Conservation (phyloP, 176 grass and related monocot species). For the Stipa capillata region DNA sequence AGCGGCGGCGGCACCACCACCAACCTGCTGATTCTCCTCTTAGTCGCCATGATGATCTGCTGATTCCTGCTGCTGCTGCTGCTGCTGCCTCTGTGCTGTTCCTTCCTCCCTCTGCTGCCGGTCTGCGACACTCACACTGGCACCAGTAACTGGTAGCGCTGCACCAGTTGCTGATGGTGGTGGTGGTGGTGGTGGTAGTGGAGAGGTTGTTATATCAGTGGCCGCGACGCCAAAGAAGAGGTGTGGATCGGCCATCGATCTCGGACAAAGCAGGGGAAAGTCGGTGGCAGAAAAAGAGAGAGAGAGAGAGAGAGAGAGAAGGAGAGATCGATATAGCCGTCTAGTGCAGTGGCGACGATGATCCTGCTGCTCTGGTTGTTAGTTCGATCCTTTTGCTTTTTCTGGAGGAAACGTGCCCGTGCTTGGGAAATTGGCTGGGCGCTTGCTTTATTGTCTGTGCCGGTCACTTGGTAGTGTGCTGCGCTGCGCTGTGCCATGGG, state of each 20-base stretch:
- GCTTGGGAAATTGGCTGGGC: not conserved
- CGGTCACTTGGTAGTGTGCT: not conserved
- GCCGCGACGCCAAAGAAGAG: constrained; percentile 12
- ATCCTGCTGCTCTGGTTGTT: not conserved
- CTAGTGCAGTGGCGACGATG: constrained; percentile 5
- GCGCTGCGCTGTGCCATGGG: not conserved
- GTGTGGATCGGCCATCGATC: constrained; percentile 46
- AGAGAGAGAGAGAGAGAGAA: constrained; percentile 8
- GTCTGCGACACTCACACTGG: not conserved
- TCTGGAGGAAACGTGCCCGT: not conserved
- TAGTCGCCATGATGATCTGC: not conserved
- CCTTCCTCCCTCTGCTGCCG: not conserved
- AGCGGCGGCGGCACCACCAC: not conserved
- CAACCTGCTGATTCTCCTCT: not conserved
- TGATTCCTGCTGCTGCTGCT: too few species aligned
- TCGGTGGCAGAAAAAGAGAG: constrained; percentile 28
- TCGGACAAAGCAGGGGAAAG: constrained; percentile 26
- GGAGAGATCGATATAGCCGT: not conserved
- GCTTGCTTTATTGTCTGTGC: not conserved
- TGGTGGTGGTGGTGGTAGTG: too few species aligned
- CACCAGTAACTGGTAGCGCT: not conserved
- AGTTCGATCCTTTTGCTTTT: constrained; percentile 9
- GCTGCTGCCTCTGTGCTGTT: too few species aligned
- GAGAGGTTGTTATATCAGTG: constrained; percentile 15
- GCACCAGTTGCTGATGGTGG: constrained; percentile 10